These are phyloP conservation scores for Myxozyma vanderwaltii DNA, from an alignment of 805 yeast species.

Conservation along the genomic window DNA sequence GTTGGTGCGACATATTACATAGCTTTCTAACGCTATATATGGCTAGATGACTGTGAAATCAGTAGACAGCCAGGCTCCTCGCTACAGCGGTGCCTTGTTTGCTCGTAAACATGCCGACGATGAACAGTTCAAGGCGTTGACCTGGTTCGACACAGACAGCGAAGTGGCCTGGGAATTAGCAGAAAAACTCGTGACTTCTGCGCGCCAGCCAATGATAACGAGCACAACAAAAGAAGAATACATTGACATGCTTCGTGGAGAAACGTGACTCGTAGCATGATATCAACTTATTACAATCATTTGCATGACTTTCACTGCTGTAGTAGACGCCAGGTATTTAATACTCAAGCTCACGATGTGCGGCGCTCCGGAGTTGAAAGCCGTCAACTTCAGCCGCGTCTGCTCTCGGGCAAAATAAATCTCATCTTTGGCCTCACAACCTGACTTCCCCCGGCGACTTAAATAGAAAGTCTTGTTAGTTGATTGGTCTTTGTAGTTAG, in stretches of 20 bases:
- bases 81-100: slow-evolving; percentile 68
- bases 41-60: slow-evolving; percentile 66
- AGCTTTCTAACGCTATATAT: not conserved
- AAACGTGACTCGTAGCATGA: not conserved
- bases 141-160: slow-evolving; percentile 50
- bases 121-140: slow-evolving; percentile 51
- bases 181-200: slow-evolving; percentile 35
- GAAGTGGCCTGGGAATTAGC: slow-evolving; percentile 42
- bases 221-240: slow-evolving; percentile 35
- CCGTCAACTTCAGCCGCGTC: too few species aligned
- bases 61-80: slow-evolving; percentile 57
- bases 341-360: too few species aligned
- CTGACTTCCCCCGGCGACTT: too few species aligned
- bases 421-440: too few species aligned
- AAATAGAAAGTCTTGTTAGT: too few species aligned
- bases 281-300: too few species aligned
- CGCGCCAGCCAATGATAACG: slow-evolving; percentile 30
- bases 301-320: too few species aligned
- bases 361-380: too few species aligned
- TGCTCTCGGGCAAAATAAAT: too few species aligned
- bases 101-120: slow-evolving; percentile 67
- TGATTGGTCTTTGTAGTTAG: too few species aligned
- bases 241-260: slow-evolving; percentile 21
- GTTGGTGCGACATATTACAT: not conserved
- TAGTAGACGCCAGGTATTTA: too few species aligned